These are phyloP conservation scores for Abrus precatorius DNA, from an alignment of 306 rosid species.

Conservation along the genomic window DNA sequence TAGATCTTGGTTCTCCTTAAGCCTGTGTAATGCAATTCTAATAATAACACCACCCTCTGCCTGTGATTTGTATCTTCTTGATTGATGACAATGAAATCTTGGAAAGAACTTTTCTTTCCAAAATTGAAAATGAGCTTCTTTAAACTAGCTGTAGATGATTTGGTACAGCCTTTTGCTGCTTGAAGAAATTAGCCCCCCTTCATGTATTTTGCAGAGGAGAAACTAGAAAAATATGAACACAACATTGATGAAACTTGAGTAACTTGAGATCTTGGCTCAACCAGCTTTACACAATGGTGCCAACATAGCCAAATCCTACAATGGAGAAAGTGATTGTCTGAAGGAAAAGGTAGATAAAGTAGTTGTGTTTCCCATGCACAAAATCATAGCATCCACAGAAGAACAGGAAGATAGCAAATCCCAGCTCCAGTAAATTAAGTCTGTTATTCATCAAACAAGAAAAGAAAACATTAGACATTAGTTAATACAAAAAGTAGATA, in stretches of 20 bases:
- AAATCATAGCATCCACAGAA: constrained; percentile 95
- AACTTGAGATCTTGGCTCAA: constrained; percentile 37
- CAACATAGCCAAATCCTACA: constrained; percentile 92
- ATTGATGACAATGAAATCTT: constrained; percentile 44
- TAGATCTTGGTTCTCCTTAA: constrained; percentile 54
- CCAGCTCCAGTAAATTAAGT: constrained; percentile 84
- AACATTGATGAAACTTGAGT: constrained; percentile 48
- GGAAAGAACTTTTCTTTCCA: constrained; percentile 50
- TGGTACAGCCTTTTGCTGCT: constrained; percentile 50
- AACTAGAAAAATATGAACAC: constrained; percentile 53
- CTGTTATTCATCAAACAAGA: constrained; percentile 56
- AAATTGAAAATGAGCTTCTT: constrained; percentile 49
- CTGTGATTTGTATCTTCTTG: constrained; percentile 48
- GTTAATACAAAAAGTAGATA: background rate
- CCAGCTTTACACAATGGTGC: constrained; percentile 88
- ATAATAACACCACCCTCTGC: constrained; percentile 31
- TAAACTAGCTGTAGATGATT: constrained; percentile 52
- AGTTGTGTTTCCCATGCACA: constrained; percentile 91
- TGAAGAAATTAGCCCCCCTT: constrained; percentile 48
- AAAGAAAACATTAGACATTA: constrained; percentile 1
- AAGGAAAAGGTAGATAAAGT: constrained; percentile 93
- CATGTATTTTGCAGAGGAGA: constrained; percentile 53
- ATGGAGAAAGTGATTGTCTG: constrained; percentile 85
- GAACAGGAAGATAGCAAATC: constrained; percentile 91
- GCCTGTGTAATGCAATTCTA: constrained; percentile 51